Percentiles rank a stretch among this genome's conserved stretches.
These are phyloP conservation scores for Hemileccinum impolitum DNA, from an alignment of 768 basidiomycete genomes.

Conservation along the genomic window DNA sequence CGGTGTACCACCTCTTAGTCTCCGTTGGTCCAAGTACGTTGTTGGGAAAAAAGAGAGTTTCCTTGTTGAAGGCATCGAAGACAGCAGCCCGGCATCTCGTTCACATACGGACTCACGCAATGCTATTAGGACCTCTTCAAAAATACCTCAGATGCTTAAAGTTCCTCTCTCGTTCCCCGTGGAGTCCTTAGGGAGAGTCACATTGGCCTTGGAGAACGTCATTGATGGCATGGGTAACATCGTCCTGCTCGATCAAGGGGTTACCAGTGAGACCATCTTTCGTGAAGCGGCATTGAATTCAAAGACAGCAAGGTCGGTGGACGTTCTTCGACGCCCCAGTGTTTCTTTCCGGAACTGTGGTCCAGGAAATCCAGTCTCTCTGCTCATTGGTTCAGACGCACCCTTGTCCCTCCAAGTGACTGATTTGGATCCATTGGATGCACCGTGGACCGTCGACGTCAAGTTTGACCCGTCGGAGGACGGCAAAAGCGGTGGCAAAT, in stretches of 20 bases:
- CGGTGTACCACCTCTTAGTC: slow-evolving; percentile 74
- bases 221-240: slow-evolving; percentile 81
- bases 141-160: slow-evolving; percentile 52
- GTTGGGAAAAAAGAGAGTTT: slow-evolving; percentile 67
- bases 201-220: slow-evolving; percentile 76
- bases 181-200: slow-evolving; percentile 60
- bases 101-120: slow-evolving; percentile 23
- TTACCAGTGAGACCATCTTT: slow-evolving; percentile 16
- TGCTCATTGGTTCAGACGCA: slow-evolving; percentile 69
- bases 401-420: slow-evolving; percentile 50
- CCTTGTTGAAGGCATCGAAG: slow-evolving; percentile 82
- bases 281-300: slow-evolving; percentile 35
- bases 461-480: slow-evolving; percentile 55
- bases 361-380: slow-evolving; percentile 61
- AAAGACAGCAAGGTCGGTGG: slow-evolving; percentile 55
- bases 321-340: slow-evolving; percentile 67
- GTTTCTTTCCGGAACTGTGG: slow-evolving; percentile 74
- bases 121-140: slow-evolving; percentile 20
- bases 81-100: slow-evolving; percentile 39
- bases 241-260: slow-evolving; percentile 43
- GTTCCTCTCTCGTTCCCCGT: slow-evolving; percentile 69
- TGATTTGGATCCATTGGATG: slow-evolving; percentile 58
- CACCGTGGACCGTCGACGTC: slow-evolving; percentile 64
- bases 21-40: slow-evolving; percentile 71
- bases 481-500: slow-evolving; percentile 36